Evolutionary conservation across 805 yeast genomes (phyloP), one percentile per base, ranked within the genome.

Genomic region (Zygotorulaspora sp.): DNA sequence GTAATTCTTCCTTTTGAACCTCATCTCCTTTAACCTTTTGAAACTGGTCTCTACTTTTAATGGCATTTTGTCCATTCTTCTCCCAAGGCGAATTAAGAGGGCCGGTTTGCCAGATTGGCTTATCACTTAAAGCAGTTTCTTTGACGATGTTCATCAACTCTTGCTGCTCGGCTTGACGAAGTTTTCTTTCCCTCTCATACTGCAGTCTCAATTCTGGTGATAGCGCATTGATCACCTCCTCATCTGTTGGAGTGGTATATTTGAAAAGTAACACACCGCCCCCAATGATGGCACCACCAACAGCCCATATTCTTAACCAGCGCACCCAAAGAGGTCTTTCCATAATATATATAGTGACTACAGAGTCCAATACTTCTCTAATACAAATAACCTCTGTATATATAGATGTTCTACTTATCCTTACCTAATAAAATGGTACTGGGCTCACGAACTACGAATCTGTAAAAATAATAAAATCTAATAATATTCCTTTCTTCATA

Each of bases 61-160:
- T 48, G 28, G 44, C 50, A 35, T 55, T 55, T n/a, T 48, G 47
- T 12, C 56, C 54, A 14, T 44, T 40, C 26, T 48, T 51, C 37
- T 74, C 90, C 74, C 83, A 82, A 0, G 94, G 92, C 1, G 81
- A 72, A 30, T 67, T 64, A 25, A 84, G 72, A 1, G 77, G 67
- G 0, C 89, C 94, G 0, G 94, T 78, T 56, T 74, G 80, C 95
- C 95, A 84, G 33, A 83, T 77, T 0, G 95, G 95, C 39, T 83
- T 87, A 48, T 78, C 70, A 11, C 87, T 78, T 1, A 72, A 69
- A 2, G 86, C 62, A 0, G 92, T 83, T 44, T 72, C 55, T 40
- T 72, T 66, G 1, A 77, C 89, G 17, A 82, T 77, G 45, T 74
- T 75, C 74, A 82, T 81, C 45, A 84, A 58, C 52, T 76, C 81